Conservation (phyloP, 2,329 filamentous ascomycete genomes). For the Fusarium illudens region DNA sequence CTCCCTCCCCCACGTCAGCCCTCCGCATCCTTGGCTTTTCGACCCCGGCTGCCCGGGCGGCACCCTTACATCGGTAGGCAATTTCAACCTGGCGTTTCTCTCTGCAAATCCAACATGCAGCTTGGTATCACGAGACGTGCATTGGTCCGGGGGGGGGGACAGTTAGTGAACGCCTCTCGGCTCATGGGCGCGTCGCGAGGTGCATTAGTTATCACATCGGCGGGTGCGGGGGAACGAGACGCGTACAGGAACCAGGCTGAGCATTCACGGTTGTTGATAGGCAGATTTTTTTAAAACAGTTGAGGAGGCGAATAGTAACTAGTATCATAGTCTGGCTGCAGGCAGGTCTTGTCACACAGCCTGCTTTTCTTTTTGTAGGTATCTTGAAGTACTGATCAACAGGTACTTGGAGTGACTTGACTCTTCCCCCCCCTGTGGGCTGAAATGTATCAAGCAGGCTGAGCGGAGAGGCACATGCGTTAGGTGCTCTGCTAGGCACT, state of each 20-base stretch:
- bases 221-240: too few relatives aligned
- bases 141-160: background rate
- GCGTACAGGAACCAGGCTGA: background rate
- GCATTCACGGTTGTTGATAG: background rate
- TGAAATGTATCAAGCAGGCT: background rate
- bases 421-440: too few relatives aligned
- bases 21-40: background rate
- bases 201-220: background rate
- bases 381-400: background rate
- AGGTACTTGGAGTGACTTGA: constrained; percentile 14
- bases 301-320: too few relatives aligned
- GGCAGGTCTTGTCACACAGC: background rate
- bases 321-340: background rate
- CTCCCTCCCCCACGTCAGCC: background rate
- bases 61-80: background rate
- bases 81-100: background rate
- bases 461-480: background rate
- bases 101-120: background rate
- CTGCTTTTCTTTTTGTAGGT: background rate
- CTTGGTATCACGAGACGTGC: background rate
- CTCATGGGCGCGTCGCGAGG: background rate
- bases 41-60: background rate
- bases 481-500: background rate
- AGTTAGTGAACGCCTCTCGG: background rate
- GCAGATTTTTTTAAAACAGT: background rate